These are phyloP conservation scores for Colletotrichum lindemuthianum DNA, from an alignment of 2,329 filamentous ascomycete species.

Conservation along the genomic window DNA sequence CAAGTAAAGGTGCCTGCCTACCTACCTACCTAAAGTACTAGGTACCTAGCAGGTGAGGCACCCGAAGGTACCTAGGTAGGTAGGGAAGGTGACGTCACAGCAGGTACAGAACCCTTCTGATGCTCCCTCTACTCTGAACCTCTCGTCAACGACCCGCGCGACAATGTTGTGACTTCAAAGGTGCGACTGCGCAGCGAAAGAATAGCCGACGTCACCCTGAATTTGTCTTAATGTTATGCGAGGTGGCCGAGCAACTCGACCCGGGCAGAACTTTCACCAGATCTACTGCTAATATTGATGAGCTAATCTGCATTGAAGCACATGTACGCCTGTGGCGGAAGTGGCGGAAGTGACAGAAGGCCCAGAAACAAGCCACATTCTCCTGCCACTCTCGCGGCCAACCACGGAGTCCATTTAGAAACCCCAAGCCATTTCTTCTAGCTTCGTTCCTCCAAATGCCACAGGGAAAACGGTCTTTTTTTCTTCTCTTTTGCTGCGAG, in stretches of 20 bases:
- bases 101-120: not conserved
- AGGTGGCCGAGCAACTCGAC: not conserved
- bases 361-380: conserved; percentile 21
- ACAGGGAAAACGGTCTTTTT: not conserved
- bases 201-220: not conserved
- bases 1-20: too few species aligned
- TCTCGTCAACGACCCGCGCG: too few species aligned
- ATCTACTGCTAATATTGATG: too few species aligned
- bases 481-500: not conserved
- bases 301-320: too few species aligned
- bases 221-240: not conserved
- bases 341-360: conserved; percentile 15
- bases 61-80: not conserved
- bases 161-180: not conserved
- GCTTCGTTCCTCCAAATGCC: conserved; percentile 9
- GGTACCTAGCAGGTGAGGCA: not conserved
- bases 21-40: not conserved
- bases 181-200: not conserved
- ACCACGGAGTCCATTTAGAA: conserved; percentile 7
- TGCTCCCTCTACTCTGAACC: not conserved
- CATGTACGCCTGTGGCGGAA: not conserved
- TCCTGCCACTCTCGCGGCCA: conserved; percentile 15
- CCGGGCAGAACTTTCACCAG: too few species aligned
- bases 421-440: conserved; percentile 12
- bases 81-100: not conserved